Base-by-base conservation (phyloP, 192 early-diverging fungal species). In the Coemansia sp. region DNA sequence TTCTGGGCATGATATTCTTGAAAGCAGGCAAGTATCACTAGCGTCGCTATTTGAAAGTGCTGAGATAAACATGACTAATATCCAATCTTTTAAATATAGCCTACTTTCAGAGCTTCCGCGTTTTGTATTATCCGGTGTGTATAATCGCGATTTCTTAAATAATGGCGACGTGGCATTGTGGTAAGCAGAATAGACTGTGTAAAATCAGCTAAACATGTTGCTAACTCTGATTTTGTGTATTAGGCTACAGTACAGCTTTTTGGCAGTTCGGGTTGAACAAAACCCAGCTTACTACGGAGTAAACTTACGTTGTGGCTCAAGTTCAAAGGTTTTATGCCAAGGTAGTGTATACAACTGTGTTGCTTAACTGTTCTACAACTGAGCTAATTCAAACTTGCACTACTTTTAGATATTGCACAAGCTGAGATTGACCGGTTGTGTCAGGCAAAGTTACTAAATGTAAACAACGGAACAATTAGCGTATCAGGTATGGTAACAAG, bases 51-150 rank as follows among this genome's bases (percentile, higher is more conserved):
- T 40, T 44, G 14, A 5, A 15, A 42, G 4, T 15, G 19, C 40
- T 38, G 4, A 20, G 28, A 40, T 34, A 17, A 15, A n/a, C 25
- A 42, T 57, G 36, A 15, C 26, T 20, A 20, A n/a, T 11, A 4
- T 38, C 5, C 5, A 19, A 8, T 34, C 7, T 11, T 57, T n/a
- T 31, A 42, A 31, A 36, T 56, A 49, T 88, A 59, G 87, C 80
- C 68, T 88, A 75, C 62, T 78, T 77, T 64, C 63, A 68, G 53
- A 88, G 84, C 76, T 85, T 77, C 20, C 84, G 71, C 67, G 79
- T 73, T 20, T 64, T 59, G 26, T 75, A 75, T 1, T 87, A 66
- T 6, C 65, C 64, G 48, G 81, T 72, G 52, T 60, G 6, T 49
- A 80, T 62, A 52, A n/a, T 38, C n/a, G 57, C 63, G 28, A 65